Base-by-base conservation (phyloP, 352 stramenopile genomes). In the Peronosclerospora sorghi region DNA sequence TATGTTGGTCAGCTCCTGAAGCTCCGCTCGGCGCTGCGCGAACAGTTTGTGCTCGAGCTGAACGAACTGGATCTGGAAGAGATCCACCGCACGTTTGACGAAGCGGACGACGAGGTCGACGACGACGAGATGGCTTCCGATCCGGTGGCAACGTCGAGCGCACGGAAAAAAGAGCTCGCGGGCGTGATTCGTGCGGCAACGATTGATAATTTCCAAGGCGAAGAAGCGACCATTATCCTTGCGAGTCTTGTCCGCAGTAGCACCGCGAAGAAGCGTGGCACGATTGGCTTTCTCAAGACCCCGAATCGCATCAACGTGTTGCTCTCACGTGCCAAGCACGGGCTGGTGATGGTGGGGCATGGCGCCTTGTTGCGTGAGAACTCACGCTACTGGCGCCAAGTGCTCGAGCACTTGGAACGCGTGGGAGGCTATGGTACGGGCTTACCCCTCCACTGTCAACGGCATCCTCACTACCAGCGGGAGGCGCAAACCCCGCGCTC, bases 1-100 rank as follows among this genome's bases (percentile, higher is more conserved):
- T 95, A 93, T 30, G 51, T 93, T 32, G 74, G 79, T 7, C 83
- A 95, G 53, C 52, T 93, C 2, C 51, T 84, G 18, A 61, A 63
- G 32, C 66, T 91, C 24, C 60, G 77, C 15, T 44, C 54, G 12
- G 42, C 59, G 1, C 56, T 92, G 13, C 45, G 53, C 36, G 51
- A 51, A 4, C 26, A 63, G 37, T 68, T 78, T 41, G 35, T 69
- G 14, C 32, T 67, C 2, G 54, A 69, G 32, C 28, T 74, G 20
- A 66, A 60, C 13, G 61, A 76, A 5, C 37, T 43, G n/a, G 36
- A 43, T 23, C 7, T 32, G 23, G 37, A 24, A 4, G 23, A 43
- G 23, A 32, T 43, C 8, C 13, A 43, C 5, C 23, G 21, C 24
- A 34, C 23, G 6, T 34, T 32, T 34, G 37, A 24, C 23, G 37